Percentiles rank a stretch among this genome's conserved stretches.
These are phyloP conservation scores for Fereydounia khargensis DNA, from an alignment of 1,284 basidiomycete species.

Conservation along the genomic window DNA sequence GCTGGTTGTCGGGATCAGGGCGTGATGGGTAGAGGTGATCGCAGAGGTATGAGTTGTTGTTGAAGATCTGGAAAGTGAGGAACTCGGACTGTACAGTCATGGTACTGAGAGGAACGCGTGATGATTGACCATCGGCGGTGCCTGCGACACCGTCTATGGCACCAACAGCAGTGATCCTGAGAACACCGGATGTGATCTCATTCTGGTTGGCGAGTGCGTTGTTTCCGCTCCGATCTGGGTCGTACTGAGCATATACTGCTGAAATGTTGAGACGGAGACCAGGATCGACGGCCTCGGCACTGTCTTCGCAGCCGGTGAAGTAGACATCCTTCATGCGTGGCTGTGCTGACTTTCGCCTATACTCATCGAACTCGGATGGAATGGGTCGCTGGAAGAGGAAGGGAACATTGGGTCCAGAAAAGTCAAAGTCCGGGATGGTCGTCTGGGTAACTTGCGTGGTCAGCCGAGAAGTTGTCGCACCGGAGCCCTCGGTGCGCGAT, in stretches of 20 bases:
- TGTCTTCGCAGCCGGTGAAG: constrained; percentile 36
- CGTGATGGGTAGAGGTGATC: constrained; percentile 38
- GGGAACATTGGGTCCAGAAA: constrained; percentile 26
- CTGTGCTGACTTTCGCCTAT: constrained; percentile 2
- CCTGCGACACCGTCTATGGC: constrained; percentile 23
- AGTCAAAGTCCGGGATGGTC: constrained; percentile 24
- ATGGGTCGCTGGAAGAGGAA: constrained; percentile 30
- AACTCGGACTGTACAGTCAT: constrained; percentile 36
- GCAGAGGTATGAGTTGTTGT: constrained; percentile 45
- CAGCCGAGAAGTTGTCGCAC: constrained; percentile 6
- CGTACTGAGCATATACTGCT: constrained; percentile 49
- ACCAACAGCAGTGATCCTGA: constrained; percentile 42
- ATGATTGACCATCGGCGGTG: constrained; percentile 18
- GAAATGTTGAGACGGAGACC: constrained; percentile 46
- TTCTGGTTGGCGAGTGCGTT: constrained; percentile 9
- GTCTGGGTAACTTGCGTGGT: constrained; percentile 18
- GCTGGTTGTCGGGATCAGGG: constrained; percentile 32
- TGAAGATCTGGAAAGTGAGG: constrained; percentile 44
- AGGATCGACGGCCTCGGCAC: constrained; percentile 25
- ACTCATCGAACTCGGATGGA: constrained; percentile 12
- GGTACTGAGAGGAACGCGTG: constrained; percentile 18
- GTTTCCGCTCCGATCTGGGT: constrained; percentile 11
- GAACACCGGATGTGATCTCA: constrained; percentile 15
- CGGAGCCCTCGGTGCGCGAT: constrained; percentile 3
- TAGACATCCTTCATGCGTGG: constrained; percentile 31